Evolutionary conservation across 176 grass and related monocot genomes (phyloP).

Genomic region (Neostapfia colusana): DNA sequence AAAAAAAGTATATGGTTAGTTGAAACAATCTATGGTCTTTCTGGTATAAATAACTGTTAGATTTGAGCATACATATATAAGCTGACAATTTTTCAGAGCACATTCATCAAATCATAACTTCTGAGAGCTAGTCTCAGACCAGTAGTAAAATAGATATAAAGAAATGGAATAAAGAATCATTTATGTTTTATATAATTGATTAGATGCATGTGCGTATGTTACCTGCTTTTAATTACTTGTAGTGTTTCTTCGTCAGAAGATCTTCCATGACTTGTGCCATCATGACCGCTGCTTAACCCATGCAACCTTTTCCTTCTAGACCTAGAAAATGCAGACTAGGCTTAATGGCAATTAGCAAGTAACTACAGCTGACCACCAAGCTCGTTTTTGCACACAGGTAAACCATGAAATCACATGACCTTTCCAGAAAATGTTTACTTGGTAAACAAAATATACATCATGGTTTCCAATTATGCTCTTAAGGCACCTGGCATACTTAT

Average conservation of each 20-base stretch:
- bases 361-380: neutral
- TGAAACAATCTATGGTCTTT: constrained; percentile 5
- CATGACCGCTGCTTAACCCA: constrained; percentile 30
- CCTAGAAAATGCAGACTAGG: constrained; percentile 38
- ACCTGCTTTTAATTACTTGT: constrained; percentile 65
- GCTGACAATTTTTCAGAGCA: neutral
- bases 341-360: constrained; percentile 21
- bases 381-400: neutral
- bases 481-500: constrained; percentile 3
- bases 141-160: constrained; percentile 19
- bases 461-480: constrained; percentile 3
- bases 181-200: constrained; percentile 20
- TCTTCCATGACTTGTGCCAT: constrained; percentile 34
- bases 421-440: constrained; percentile 13
- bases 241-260: constrained; percentile 73
- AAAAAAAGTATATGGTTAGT: neutral
- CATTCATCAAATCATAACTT: constrained; percentile 4
- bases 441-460: neutral
- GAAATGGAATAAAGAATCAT: neutral
- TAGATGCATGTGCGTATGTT: constrained; percentile 18
- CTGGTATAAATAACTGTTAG: neutral
- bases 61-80: constrained; percentile 1
- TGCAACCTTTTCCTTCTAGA: constrained; percentile 54
- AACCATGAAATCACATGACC: constrained; percentile 14
- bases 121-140: neutral